Percentiles rank a stretch among this genome's conserved stretches.
Evolutionary conservation across 495 filamentous ascomycete genomes (phyloP).

Genomic region (Aspergillus sparsus): DNA sequence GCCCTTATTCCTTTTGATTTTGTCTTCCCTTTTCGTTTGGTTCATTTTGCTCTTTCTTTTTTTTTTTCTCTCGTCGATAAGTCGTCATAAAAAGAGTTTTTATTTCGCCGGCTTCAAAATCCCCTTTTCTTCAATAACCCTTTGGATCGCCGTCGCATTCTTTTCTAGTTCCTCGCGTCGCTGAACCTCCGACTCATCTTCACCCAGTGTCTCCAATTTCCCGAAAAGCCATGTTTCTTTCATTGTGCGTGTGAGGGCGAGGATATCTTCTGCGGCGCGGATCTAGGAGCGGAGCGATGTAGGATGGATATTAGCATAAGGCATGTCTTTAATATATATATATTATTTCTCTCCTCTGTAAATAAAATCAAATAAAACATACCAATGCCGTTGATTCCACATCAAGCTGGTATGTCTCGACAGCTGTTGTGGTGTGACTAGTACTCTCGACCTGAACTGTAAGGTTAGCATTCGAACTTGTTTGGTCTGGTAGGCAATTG

Average conservation of each 20-base stretch:
- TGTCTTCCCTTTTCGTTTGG: too few species aligned
- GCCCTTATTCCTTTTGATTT: background rate
- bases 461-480: too few species aligned
- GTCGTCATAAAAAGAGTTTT: background rate
- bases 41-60: too few species aligned
- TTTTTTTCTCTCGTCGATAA: background rate
- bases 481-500: background rate
- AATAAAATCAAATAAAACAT: constrained; percentile 19
- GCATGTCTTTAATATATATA: too few species aligned
- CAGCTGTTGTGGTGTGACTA: constrained; percentile 51
- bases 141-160: constrained; percentile 48
- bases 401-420: constrained; percentile 62
- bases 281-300: constrained; percentile 41
- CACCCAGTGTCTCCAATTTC: constrained; percentile 63
- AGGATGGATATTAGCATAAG: too few species aligned
- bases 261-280: constrained; percentile 65
- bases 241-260: constrained; percentile 61
- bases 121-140: constrained; percentile 47
- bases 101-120: constrained; percentile 33
- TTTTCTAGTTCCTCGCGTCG: constrained; percentile 52
- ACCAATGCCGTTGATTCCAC: constrained; percentile 66
- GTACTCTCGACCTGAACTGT: constrained; percentile 37
- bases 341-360: too few species aligned
- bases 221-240: constrained; percentile 79
- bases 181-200: constrained; percentile 44